Base-by-base conservation (phyloP, 768 basidiomycete genomes). In the Ramaria sp. region DNA sequence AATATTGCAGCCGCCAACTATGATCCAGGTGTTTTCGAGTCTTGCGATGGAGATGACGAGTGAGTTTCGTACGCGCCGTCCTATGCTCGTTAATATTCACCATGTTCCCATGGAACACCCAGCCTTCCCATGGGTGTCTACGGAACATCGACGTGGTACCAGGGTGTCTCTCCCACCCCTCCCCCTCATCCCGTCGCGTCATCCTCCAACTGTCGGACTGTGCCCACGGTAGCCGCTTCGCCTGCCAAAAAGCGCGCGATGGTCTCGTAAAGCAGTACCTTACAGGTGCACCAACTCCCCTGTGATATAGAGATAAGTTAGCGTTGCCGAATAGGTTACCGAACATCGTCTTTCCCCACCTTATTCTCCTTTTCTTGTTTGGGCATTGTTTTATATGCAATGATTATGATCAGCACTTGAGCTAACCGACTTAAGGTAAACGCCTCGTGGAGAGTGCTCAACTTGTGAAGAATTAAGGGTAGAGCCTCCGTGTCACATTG, bases 31-130 rank as follows among this genome's bases (percentile, higher is more conserved):
- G 42, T 59, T 3, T 76, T 76, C 64, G 74, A 74, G 55, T 59
- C 60, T n/a, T 76, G 74, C 63, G 60, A 69, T 15, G 73, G 64
- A 48, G 71, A 73, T 56, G 57, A 69, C 47, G 69, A 68, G 53
- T 55, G 24, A 47, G 53, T 43, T 52, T 20, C n/a, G 6, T 16
- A 4, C 5, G 6, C 1, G 5, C 32, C 13, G 13, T 34, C 38
- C 32, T 18, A 32, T 34, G 7, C 20, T 16, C 20, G 8, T 4
- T 16, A 1, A 16, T 41, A 47, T 47, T 47, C 16, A 24, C 28
- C n/a, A 28, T 30, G 9, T 7, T 30, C 1, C 5, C 16, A 27
- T 24, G 45, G 42, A n/a, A 5, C 42, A n/a, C n/a, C 18, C 28
- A 55, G 53, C 55, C 48, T 59, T 59, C 67, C 70, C 24, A 70